Evolutionary conservation across 495 filamentous ascomycete species (phyloP).

Genomic region (Penicillium daleae): DNA sequence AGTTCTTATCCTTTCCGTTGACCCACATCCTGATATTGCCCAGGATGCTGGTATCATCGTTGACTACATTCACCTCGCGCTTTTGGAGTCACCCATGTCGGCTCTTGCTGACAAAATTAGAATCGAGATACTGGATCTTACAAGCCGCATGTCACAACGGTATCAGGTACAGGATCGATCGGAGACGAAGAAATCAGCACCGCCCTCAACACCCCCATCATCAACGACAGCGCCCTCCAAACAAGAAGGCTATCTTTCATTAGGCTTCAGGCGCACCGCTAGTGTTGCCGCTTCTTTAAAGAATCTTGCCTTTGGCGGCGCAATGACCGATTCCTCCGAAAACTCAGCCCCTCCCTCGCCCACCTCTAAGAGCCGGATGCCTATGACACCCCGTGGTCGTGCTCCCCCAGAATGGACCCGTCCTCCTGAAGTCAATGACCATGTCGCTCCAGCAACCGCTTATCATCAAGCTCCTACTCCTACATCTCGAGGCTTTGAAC

Average conservation of each 20-base stretch:
- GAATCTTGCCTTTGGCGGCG: constrained; percentile 64
- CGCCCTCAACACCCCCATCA: constrained; percentile 57
- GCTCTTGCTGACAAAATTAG: constrained; percentile 69
- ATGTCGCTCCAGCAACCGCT: constrained; percentile 63
- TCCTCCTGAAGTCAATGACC: constrained; percentile 80
- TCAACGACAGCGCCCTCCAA: constrained; percentile 46
- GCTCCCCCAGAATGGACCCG: constrained; percentile 71
- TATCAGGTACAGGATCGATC: constrained; percentile 46
- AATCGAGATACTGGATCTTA: constrained; percentile 72
- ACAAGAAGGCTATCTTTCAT: constrained; percentile 65
- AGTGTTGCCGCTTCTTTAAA: constrained; percentile 76
- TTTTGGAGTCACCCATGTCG: constrained; percentile 78
- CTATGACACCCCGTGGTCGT: constrained; percentile 58
- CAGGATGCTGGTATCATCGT: constrained; percentile 78
- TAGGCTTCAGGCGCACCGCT: constrained; percentile 67
- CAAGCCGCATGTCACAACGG: constrained; percentile 53
- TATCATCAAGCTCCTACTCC: constrained; percentile 80
- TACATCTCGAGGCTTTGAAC: constrained; percentile 69
- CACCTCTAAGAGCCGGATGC: constrained; percentile 41
- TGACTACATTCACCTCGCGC: constrained; percentile 77
- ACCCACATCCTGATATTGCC: constrained; percentile 92
- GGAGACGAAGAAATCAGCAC: constrained; percentile 44
- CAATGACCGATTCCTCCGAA: constrained; percentile 34
- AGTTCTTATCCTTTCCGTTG: constrained; percentile 83
- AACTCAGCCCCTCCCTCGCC: constrained; percentile 38